Conservation (phyloP, 495 filamentous ascomycete species). For the Chaetomium fimeti region DNA sequence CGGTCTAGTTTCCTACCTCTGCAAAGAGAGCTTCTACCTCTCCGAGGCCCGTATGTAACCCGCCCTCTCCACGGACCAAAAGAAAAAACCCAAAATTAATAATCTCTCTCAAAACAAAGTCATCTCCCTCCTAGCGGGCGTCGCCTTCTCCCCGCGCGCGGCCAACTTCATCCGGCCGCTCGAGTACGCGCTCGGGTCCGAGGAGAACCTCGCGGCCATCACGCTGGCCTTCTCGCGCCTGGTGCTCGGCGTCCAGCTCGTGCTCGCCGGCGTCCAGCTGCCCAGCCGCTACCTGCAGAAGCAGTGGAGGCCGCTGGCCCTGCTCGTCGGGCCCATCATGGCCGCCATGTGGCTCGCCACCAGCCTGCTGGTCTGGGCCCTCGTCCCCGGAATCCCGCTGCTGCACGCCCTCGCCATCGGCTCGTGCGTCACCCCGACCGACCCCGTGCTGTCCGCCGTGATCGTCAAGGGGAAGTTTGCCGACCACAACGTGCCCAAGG, state of each 20-base stretch:
- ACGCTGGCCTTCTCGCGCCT: conserved; percentile 84
- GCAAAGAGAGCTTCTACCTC: conserved; percentile 88
- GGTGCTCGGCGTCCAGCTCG: conserved; percentile 86
- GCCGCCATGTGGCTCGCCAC: conserved; percentile 84
- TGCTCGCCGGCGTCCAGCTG: conserved; percentile 87
- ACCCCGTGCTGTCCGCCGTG: conserved; percentile 83
- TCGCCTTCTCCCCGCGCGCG: conserved; percentile 74
- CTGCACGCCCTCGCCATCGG: conserved; percentile 76
- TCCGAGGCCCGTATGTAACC: conserved; percentile 75
- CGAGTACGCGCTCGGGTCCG: conserved; percentile 65
- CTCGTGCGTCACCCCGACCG: conserved; percentile 86
- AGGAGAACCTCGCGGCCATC: conserved; percentile 41
- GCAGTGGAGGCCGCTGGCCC: conserved; percentile 74
- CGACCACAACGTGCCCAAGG: conserved; percentile 80
- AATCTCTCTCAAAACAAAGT: conserved; percentile 48
- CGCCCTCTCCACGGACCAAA: not conserved
- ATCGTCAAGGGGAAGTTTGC: conserved; percentile 95
- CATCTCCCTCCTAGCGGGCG: conserved; percentile 77
- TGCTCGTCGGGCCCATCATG: conserved; percentile 86
- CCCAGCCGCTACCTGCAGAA: conserved; percentile 77
- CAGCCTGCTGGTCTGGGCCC: conserved; percentile 71
- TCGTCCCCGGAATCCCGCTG: conserved; percentile 71
- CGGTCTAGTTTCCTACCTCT: conserved; percentile 81
- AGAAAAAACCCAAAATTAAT: too few species aligned
- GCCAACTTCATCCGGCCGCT: conserved; percentile 73